Conservation (phyloP, 192 early-diverging fungal genomes). For the Backusella sp. region DNA sequence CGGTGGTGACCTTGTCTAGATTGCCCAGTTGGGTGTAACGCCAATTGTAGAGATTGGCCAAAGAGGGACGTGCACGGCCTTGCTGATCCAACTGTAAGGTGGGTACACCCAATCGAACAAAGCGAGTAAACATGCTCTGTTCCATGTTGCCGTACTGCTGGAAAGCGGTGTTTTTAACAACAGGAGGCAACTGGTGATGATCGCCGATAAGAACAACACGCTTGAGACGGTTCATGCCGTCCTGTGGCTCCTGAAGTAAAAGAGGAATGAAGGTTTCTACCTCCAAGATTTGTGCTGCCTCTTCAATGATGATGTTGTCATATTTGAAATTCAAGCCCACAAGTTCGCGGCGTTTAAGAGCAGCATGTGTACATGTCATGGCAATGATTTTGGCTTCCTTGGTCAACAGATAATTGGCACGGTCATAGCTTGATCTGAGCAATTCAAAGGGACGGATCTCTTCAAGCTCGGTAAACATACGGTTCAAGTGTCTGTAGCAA, state of each 20-base stretch:
- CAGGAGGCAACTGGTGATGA: constrained; percentile 95
- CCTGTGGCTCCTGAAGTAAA: constrained; percentile 73
- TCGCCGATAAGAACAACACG: constrained; percentile 97
- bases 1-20: constrained; percentile 45
- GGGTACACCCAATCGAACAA: constrained; percentile 94
- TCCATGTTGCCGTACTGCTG: constrained; percentile 90
- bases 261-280: constrained; percentile 95
- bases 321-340: constrained; percentile 90
- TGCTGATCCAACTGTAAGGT: constrained; percentile 83
- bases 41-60: constrained; percentile 87
- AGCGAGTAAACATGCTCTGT: constrained; percentile 89
- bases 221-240: constrained; percentile 66
- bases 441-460: constrained; percentile 96
- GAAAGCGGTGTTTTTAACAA: constrained; percentile 87
- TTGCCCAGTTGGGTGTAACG: constrained; percentile 77
- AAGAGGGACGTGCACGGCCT: constrained; percentile 77
- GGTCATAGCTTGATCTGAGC: constrained; percentile 70
- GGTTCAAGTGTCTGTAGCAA: constrained; percentile 79
- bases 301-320: constrained; percentile 96
- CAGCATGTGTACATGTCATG: constrained; percentile 97
- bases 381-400: constrained; percentile 97
- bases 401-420: constrained; percentile 89
- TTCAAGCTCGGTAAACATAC: constrained; percentile 84
- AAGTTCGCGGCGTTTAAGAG: constrained; percentile 83
- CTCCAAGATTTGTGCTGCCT: constrained; percentile 93